Evolutionary conservation across 2,329 filamentous ascomycete species (phyloP).

Genomic region (Onygenales sp.): DNA sequence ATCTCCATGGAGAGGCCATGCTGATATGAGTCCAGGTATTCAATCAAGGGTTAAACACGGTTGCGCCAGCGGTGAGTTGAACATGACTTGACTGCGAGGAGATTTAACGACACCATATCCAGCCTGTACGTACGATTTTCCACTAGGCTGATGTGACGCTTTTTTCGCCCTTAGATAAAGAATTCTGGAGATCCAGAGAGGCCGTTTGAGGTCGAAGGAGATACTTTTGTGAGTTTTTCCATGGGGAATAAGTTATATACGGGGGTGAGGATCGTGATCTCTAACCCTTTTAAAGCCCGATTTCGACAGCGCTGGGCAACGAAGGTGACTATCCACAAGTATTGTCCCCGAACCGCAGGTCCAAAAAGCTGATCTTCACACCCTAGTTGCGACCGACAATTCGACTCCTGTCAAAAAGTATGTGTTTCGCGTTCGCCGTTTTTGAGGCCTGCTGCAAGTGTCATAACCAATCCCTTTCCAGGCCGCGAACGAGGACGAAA

Average conservation of each 20-base stretch:
- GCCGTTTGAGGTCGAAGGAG: constrained; percentile 16
- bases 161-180: constrained; percentile 9
- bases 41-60: neutral
- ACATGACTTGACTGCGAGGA: neutral
- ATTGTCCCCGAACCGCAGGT: neutral
- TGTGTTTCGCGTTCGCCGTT: neutral
- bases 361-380: neutral
- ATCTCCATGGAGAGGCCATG: too few relatives aligned
- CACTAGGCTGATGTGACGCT: neutral
- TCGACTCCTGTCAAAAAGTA: constrained; percentile 15
- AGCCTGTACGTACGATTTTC: neutral
- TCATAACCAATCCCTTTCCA: neutral
- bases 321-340: constrained; percentile 10
- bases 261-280: neutral
- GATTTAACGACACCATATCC: neutral
- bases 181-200: constrained; percentile 12
- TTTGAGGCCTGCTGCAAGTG: neutral
- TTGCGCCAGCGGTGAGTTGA: neutral
- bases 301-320: constrained; percentile 12
- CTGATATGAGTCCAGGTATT: neutral
- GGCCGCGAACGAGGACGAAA: constrained; percentile 10
- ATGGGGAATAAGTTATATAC: neutral
- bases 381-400: constrained; percentile 15
- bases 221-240: constrained; percentile 15
- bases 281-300: constrained; percentile 8